phyloP scores from a whole-genome alignment of 2,329 filamentous ascomycete genomes.

The Ascochyta pisi region DNA sequence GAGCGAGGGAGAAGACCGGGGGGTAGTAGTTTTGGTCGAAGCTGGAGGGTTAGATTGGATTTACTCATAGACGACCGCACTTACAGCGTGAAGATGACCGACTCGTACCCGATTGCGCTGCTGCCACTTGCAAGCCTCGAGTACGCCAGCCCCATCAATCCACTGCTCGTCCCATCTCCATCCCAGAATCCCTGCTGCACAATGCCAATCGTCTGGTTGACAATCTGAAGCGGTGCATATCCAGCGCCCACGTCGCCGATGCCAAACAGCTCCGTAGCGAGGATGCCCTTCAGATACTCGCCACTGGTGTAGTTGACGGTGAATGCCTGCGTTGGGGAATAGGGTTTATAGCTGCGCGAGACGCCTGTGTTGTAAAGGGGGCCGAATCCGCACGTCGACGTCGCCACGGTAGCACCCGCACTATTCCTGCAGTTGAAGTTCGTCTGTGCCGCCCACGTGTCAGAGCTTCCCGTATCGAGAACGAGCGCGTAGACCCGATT shows the following conservation, averaged over 20 bases:
- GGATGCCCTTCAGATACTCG: slow-evolving; percentile 31
- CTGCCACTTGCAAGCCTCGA: slow-evolving; percentile 25
- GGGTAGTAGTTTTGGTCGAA: slow-evolving; percentile 19
- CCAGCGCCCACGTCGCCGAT: slow-evolving; percentile 23
- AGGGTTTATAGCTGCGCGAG: background rate
- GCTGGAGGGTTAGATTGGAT: background rate
- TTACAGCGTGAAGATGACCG: slow-evolving; percentile 35
- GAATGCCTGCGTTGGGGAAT: slow-evolving; percentile 19
- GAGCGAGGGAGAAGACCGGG: slow-evolving; percentile 35
- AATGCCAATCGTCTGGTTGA: slow-evolving; percentile 37
- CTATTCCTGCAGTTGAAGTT: slow-evolving; percentile 26
- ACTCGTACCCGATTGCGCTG: slow-evolving; percentile 28
- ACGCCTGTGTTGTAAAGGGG: slow-evolving; percentile 20
- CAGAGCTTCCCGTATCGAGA: slow-evolving; percentile 36
- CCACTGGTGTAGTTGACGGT: slow-evolving; percentile 33
- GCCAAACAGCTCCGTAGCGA: slow-evolving; percentile 31
- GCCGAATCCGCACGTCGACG: slow-evolving; percentile 27
- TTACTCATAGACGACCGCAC: slow-evolving; percentile 1
- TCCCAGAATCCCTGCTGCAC: slow-evolving; percentile 38
- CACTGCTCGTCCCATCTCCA: slow-evolving; percentile 37
- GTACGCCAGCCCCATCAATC: slow-evolving; percentile 41
- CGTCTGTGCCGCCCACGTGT: slow-evolving; percentile 35
- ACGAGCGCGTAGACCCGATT: slow-evolving; percentile 28
- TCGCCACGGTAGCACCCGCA: background rate
- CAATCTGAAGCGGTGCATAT: slow-evolving; percentile 14